Percentiles rank a stretch among this genome's conserved stretches.
Conservation (phyloP, 139 green algal genomes). For the Tetraselmis striata region DNA sequence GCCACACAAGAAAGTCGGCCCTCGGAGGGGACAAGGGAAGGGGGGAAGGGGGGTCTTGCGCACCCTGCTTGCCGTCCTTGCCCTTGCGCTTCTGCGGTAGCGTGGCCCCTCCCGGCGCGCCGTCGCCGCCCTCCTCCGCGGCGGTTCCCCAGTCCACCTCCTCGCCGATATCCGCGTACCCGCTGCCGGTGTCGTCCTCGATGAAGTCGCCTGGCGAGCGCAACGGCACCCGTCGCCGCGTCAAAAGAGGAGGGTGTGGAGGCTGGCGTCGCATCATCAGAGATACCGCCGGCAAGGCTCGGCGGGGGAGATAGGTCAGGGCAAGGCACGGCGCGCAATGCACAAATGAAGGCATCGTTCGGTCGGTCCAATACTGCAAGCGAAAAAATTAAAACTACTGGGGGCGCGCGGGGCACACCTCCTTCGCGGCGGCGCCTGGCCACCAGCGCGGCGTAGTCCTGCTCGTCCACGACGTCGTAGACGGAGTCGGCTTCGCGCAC, state of each 20-base stretch:
- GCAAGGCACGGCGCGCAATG: no score
- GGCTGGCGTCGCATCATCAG: no score
- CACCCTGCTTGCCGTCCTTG: conserved; percentile 2
- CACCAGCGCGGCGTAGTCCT: conserved; percentile 80
- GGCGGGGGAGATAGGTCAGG: no score
- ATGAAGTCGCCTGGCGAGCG: conserved; percentile 65
- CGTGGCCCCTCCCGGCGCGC: not conserved
- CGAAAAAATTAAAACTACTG: no score
- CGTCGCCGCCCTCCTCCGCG: not conserved
- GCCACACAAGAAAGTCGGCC: no score
- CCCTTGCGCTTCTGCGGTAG: not conserved
- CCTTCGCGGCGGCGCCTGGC: conserved; percentile 70
- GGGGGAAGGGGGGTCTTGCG: no score
- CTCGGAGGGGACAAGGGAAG: no score
- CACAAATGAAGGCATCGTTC: no score
- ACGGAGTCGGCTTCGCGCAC: conserved; percentile 73
- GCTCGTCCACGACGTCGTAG: conserved; percentile 86
- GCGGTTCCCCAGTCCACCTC: conserved; percentile 76
- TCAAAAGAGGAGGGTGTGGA: no score
- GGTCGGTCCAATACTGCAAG: not conserved
- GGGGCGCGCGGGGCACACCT: no score
- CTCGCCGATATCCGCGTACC: conserved; percentile 84
- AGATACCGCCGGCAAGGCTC: no score
- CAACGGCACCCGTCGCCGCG: no score
- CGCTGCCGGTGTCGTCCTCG: conserved; percentile 61